These are phyloP conservation scores for Cytospora leucostoma DNA, from an alignment of 2,329 filamentous ascomycete species.

Conservation along the genomic window DNA sequence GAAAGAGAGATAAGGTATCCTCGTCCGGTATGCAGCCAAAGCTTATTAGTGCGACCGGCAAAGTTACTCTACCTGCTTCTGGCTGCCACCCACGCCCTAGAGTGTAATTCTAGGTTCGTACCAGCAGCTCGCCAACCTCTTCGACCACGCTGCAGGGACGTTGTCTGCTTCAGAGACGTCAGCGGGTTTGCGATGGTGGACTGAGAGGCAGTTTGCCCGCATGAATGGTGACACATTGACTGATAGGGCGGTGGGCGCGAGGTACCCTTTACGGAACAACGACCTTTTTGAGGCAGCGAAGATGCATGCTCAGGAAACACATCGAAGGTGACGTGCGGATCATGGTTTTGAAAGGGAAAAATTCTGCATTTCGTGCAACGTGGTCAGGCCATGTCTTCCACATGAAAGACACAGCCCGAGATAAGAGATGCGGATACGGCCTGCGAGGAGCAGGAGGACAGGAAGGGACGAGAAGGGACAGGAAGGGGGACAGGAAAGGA, in stretches of 20 bases:
- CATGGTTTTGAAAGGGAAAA: constrained; percentile 14
- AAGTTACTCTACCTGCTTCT: constrained; percentile 20
- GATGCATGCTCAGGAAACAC: constrained; percentile 4
- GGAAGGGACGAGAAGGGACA: constrained; percentile 6
- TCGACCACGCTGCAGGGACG: constrained; percentile 1
- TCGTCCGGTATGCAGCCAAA: constrained; percentile 13
- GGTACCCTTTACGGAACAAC: constrained; percentile 10
- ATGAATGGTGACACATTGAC: constrained; percentile 6
- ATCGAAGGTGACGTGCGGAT: background rate
- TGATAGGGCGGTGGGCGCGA: background rate
- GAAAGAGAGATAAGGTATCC: constrained; percentile 24
- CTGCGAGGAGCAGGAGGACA: constrained; percentile 11
- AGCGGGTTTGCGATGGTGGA: constrained; percentile 15
- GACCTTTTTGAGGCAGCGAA: constrained; percentile 9
- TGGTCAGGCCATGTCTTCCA: constrained; percentile 14
- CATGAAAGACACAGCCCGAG: constrained; percentile 19
- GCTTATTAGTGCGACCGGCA: constrained; percentile 11
- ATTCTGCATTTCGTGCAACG: constrained; percentile 21
- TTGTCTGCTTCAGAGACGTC: constrained; percentile 22
- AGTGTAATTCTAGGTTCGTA: constrained; percentile 11
- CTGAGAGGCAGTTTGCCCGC: constrained; percentile 5
- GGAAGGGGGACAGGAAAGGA: constrained; percentile 1
- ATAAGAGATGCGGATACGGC: constrained; percentile 24
- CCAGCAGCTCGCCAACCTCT: constrained; percentile 13
- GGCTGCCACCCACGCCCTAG: constrained; percentile 23